Base-by-base conservation (phyloP, 345 rosid species). In the Rhizophora mangle region DNA sequence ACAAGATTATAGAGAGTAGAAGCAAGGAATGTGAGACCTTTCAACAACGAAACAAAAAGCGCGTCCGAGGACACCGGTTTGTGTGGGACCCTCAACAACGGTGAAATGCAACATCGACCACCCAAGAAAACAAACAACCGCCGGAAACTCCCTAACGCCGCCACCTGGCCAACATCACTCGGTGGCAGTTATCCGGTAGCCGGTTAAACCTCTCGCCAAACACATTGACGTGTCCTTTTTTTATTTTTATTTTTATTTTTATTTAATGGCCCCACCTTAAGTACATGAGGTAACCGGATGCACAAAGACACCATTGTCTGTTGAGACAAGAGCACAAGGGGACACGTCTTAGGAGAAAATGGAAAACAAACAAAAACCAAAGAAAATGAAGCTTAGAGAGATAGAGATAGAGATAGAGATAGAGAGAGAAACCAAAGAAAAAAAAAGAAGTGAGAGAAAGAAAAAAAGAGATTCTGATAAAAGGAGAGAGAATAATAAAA, bases 11-110 rank as follows among this genome's bases (percentile, higher is more conserved):
- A 4, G 32, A 31, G 32, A 37, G 9, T 46, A 64, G 22, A 36
- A 27, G 15, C 2, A 0, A 56, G n/a, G 20, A 22, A 8, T 2
- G 62, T 68, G 74, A 68, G 46, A 22, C 68, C 51, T 20, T 64
- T 66, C 69, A 67, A 64, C 26, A 34, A 24, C 24, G 24, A 24
- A 39, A 53, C 6, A 4, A 59, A 81, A 74, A 79, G 75, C 78
- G 77, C 75, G 82, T 77, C 80, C 83, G 79, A 62, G 4, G 47
- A 56, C 72, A 74, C 7, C 73, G 85, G 81, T 69, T 68, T 31
- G 74, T 79, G 81, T 31, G 79, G 84, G 79, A 26, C 56, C 82
- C 70, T 59, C 73, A 39, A 30, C 69, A 27, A 79, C 81, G 65
- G 70, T 8, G 1, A 7, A 5, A 34, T 34, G 37, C 37, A 34